Conservation (phyloP, 2,329 filamentous ascomycete species). For the Aureobasidium sp. region DNA sequence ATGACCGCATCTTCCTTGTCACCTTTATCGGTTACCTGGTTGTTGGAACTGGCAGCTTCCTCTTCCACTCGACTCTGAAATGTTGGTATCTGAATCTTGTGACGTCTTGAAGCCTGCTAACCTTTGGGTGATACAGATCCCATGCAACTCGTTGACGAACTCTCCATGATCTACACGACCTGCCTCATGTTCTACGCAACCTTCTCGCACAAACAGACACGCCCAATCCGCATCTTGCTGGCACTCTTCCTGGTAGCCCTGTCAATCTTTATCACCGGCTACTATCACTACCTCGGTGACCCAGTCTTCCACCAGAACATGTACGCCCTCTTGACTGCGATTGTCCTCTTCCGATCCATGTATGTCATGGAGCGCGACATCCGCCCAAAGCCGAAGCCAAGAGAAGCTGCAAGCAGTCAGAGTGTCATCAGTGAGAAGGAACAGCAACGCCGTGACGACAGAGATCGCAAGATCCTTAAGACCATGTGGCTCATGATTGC, state of each 20-base stretch:
- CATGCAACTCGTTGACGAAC: slow-evolving; percentile 64
- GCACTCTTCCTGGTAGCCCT: slow-evolving; percentile 50
- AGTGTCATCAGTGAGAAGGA: slow-evolving; percentile 19
- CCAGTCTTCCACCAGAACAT: slow-evolving; percentile 76
- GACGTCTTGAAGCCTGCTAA: background rate
- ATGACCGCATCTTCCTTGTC: slow-evolving; percentile 69
- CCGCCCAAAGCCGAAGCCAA: slow-evolving; percentile 47
- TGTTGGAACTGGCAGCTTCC: slow-evolving; percentile 55
- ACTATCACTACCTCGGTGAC: slow-evolving; percentile 77
- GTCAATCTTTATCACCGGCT: slow-evolving; percentile 62
- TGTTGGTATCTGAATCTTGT: slow-evolving; percentile 35
- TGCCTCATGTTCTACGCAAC: slow-evolving; percentile 66
- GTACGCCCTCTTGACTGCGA: slow-evolving; percentile 64
- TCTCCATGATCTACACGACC: slow-evolving; percentile 67
- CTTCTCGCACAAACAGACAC: slow-evolving; percentile 61
- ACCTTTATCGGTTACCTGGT: slow-evolving; percentile 56
- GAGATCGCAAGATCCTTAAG: slow-evolving; percentile 52
- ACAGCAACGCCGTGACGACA: slow-evolving; percentile 44
- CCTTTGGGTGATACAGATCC: slow-evolving; percentile 43
- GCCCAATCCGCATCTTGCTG: slow-evolving; percentile 45
- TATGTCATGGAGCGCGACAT: slow-evolving; percentile 67
- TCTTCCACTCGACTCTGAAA: slow-evolving; percentile 59
- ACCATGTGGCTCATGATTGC: slow-evolving; percentile 72
- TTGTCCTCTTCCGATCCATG: slow-evolving; percentile 66
- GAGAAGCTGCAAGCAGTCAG: slow-evolving; percentile 33